Base-by-base conservation (phyloP, 2,329 filamentous ascomycete genomes). In the Arthrinium puccinioides region DNA sequence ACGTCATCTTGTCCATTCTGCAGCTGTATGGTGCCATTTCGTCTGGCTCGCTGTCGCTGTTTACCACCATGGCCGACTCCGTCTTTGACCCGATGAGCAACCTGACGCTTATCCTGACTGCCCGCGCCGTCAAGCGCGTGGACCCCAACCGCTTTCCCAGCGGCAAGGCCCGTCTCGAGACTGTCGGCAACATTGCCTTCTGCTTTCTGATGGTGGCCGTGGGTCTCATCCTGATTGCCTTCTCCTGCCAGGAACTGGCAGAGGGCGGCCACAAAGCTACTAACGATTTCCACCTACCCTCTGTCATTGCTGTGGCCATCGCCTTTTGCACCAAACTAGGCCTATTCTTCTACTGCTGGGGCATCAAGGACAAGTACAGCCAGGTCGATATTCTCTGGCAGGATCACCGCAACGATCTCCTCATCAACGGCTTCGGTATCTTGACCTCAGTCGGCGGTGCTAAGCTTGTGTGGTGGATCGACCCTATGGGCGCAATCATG, bases 41-140 rank as follows among this genome's bases (percentile, higher is more conserved):
- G 0, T 95, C 89, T 0, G 80, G 84, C 32, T 96, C 88, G n/a
- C 74, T 97, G 24, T 95, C 90, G 5, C 79, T 98, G 32, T 96
- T 97, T 66, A 96, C 92, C 13, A 98, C 90, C 45, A 94, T 94
- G 85, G 90, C 89, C 13, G 92, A 98, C 61, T 81, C 89, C 36
- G 72, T 97, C 47, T 97, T 97, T 63, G 92, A 97, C 56, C 92
- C 88, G 8, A 57, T 94, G 53, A 90, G 84, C 53, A 96, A 95
- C 54, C 59, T 96, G 36, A 90, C 86, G 1, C 72, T 97, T 11
- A 87, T 97, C 40, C 62, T 95, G 25, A 87, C 84, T 43, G 84
- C 89, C 60, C 86, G 90, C 34, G 90, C 92, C 34, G 87, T 96
- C 47, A 84, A 84, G 51, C 80, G 78, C 37, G 90, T 97, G 26